A percentile compares a stretch with the other conserved stretches of the same genome.
phyloP scores from a whole-genome alignment of 345 rosid species.

The Lepidium africanum region DNA sequence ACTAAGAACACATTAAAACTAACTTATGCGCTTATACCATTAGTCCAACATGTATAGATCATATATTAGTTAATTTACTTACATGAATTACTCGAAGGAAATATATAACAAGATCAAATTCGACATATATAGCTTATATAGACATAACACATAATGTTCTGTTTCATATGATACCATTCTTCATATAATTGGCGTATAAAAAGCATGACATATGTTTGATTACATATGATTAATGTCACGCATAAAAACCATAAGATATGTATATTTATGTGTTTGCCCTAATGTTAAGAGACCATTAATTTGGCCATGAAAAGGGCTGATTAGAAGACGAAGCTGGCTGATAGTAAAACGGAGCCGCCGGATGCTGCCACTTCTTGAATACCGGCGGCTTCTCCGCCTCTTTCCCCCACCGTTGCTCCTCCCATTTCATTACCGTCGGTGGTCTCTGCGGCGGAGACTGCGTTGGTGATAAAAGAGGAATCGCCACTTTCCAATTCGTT shows the following conservation, averaged over 20 bases:
- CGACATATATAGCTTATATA: no score
- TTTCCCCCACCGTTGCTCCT: constrained; percentile 28
- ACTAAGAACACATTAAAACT: no score
- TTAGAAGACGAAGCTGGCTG: constrained; percentile 36
- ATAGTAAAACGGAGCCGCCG: constrained; percentile 77
- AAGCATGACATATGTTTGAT: not conserved
- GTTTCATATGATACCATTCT: no score
- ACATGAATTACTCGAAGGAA: no score
- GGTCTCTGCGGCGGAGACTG: constrained; percentile 49
- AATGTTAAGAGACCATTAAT: constrained; percentile 6
- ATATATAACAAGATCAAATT: no score
- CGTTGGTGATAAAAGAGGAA: constrained; percentile 90
- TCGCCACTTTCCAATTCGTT: constrained; percentile 67
- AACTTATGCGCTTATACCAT: no score
- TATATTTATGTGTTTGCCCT: not conserved
- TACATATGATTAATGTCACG: not conserved
- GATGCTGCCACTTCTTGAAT: constrained; percentile 90
- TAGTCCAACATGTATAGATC: no score
- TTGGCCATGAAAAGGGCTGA: constrained; percentile 45
- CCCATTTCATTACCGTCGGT: constrained; percentile 4
- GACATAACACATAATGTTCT: no score
- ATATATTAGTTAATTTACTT: no score
- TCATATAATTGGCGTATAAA: no score
- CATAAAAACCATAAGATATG: not conserved
- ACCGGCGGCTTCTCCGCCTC: constrained; percentile 34